A percentile compares a stretch with the other conserved stretches of the same genome.
Conservation (phyloP, 768 basidiomycete genomes). For the Suillus variegatus region DNA sequence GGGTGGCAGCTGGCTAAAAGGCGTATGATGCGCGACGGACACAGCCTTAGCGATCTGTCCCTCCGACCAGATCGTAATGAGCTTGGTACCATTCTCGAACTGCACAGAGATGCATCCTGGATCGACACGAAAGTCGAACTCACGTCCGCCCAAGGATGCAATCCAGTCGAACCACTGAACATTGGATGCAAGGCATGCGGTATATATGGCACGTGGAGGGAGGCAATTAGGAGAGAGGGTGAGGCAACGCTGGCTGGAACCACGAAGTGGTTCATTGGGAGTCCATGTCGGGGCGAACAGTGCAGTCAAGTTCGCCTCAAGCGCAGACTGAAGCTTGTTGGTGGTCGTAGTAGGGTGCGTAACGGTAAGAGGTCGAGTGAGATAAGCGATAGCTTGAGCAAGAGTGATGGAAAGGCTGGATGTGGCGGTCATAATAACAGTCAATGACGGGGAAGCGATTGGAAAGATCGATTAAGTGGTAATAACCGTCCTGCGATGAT, state of each 20-base stretch:
- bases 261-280: conserved; percentile 62
- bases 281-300: conserved; percentile 70
- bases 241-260: conserved; percentile 74
- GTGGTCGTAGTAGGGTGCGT: conserved; percentile 60
- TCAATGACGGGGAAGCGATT: neutral
- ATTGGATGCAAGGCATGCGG: conserved; percentile 66
- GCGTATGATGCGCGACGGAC: conserved; percentile 11
- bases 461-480: conserved; percentile 11
- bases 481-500: conserved; percentile 33
- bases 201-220: conserved; percentile 71
- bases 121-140: conserved; percentile 81
- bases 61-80: conserved; percentile 70
- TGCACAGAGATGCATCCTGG: conserved; percentile 77
- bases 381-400: conserved; percentile 71
- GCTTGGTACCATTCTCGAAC: conserved; percentile 45
- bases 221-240: conserved; percentile 67
- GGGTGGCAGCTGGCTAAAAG: conserved; percentile 19
- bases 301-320: conserved; percentile 73
- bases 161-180: conserved; percentile 88
- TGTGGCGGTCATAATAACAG: conserved; percentile 32
- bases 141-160: conserved; percentile 59
- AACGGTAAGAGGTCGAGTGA: conserved; percentile 63
- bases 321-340: conserved; percentile 67
- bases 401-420: conserved; percentile 65
- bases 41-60: conserved; percentile 37